Conservation (phyloP, 768 basidiomycete genomes). For the Pleurotus ostreatus region DNA sequence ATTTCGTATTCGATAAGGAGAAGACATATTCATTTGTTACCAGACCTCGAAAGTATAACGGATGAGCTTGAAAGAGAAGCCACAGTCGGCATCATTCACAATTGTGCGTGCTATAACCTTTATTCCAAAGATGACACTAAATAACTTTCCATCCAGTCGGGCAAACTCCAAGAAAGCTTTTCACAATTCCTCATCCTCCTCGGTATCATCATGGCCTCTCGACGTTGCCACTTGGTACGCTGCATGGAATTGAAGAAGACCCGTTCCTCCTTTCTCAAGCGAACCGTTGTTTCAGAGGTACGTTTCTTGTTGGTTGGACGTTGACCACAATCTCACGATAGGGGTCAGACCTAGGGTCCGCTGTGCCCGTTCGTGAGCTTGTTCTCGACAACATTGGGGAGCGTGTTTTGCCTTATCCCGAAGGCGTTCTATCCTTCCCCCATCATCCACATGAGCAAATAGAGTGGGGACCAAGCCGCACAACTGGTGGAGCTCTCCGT, state of each 20-base stretch:
- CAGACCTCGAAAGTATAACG: constrained; percentile 82
- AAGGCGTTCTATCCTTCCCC: constrained; percentile 55
- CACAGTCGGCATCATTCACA: constrained; percentile 92
- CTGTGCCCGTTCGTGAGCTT: constrained; percentile 45
- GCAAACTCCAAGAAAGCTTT: constrained; percentile 88
- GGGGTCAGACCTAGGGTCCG: constrained; percentile 42
- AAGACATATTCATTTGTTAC: not conserved
- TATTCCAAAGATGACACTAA: not conserved
- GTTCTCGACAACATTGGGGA: constrained; percentile 56
- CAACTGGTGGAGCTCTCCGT: constrained; percentile 52
- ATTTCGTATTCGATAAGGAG: not conserved
- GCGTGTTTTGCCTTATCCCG: constrained; percentile 57
- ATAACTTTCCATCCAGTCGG: constrained; percentile 51
- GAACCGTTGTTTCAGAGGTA: constrained; percentile 54
- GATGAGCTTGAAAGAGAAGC: constrained; percentile 89
- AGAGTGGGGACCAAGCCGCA: constrained; percentile 53
- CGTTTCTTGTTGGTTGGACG: constrained; percentile 1
- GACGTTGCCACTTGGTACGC: constrained; percentile 64
- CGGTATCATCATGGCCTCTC: constrained; percentile 69
- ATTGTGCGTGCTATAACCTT: constrained; percentile 45
- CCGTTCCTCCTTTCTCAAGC: constrained; percentile 63
- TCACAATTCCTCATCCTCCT: constrained; percentile 69
- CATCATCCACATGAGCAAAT: constrained; percentile 63
- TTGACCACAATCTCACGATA: not conserved
- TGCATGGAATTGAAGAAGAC: constrained; percentile 84